Conservation (phyloP, 202 grass and related monocot genomes). For the Zizania palustris region DNA sequence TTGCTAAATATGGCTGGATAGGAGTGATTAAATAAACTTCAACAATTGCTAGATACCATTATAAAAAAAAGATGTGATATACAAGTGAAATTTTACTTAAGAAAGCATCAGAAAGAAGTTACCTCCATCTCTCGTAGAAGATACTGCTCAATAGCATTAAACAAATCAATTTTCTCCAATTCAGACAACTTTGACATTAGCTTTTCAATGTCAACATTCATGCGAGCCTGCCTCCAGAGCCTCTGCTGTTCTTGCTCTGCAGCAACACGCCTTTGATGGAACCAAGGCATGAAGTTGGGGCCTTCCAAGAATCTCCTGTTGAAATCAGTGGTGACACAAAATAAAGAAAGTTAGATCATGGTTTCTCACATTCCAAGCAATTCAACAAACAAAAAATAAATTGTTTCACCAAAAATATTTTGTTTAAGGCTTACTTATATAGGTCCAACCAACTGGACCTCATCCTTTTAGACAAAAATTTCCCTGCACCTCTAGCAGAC, state of each 20-base stretch:
- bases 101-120: constrained; percentile 37
- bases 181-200: constrained; percentile 87
- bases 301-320: constrained; percentile 83
- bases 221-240: constrained; percentile 81
- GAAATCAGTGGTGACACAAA: background rate
- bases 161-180: constrained; percentile 92
- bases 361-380: constrained; percentile 28
- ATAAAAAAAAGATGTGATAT: background rate
- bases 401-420: constrained; percentile 29
- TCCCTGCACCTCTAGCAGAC: constrained; percentile 89
- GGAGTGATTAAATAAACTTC: background rate
- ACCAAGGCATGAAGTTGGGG: constrained; percentile 96
- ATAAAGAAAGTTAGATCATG: constrained; percentile 13
- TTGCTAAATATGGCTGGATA: background rate
- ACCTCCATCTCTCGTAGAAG: constrained; percentile 92
- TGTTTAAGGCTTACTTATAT: constrained; percentile 59
- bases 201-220: constrained; percentile 76
- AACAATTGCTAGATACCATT: constrained; percentile 4
- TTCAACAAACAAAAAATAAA: constrained; percentile 25
- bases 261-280: constrained; percentile 72
- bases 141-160: constrained; percentile 84
- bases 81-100: constrained; percentile 12
- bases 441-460: constrained; percentile 92
- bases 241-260: constrained; percentile 82
- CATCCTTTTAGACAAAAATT: constrained; percentile 99